Evolutionary conservation across 1,139 yeast species (phyloP).

Genomic region (Diutina sp.): DNA sequence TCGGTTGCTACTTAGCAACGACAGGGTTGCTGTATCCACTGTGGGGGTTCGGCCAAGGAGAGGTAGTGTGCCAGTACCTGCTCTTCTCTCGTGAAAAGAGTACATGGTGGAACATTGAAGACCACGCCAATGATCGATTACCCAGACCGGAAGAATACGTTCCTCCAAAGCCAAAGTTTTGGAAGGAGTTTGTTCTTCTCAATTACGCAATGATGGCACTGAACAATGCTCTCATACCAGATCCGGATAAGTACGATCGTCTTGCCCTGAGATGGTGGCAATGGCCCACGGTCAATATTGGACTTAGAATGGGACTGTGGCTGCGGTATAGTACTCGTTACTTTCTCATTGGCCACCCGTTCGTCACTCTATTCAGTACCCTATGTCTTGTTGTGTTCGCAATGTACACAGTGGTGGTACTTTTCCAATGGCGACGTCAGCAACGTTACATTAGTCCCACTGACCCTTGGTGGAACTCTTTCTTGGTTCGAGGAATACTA

Average conservation of each 20-base stretch:
- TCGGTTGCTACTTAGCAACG: slow-evolving; percentile 67
- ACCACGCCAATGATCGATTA: slow-evolving; percentile 38
- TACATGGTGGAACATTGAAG: slow-evolving; percentile 76
- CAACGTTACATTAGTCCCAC: slow-evolving; percentile 6
- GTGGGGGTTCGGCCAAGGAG: slow-evolving; percentile 80
- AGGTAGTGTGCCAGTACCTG: slow-evolving; percentile 53
- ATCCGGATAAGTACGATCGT: slow-evolving; percentile 50
- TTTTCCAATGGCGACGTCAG: slow-evolving; percentile 25
- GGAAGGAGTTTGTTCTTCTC: slow-evolving; percentile 56
- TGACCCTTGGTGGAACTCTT: slow-evolving; percentile 5
- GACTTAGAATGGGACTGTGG: slow-evolving; percentile 68
- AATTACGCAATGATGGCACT: slow-evolving; percentile 74
- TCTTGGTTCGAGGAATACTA: slow-evolving; percentile 14
- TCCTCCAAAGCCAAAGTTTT: slow-evolving; percentile 58
- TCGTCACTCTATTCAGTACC: slow-evolving; percentile 50
- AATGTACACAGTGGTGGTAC: slow-evolving; percentile 9
- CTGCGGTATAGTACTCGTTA: slow-evolving; percentile 32
- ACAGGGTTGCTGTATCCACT: slow-evolving; percentile 61
- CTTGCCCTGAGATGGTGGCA: slow-evolving; percentile 71
- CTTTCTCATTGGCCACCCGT: slow-evolving; percentile 56
- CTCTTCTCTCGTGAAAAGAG: slow-evolving; percentile 42
- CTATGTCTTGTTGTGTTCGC: slow-evolving; percentile 10
- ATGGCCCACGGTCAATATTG: slow-evolving; percentile 57
- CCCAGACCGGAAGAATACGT: slow-evolving; percentile 28
- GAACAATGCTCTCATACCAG: slow-evolving; percentile 66